A percentile compares a stretch with the other conserved stretches of the same genome.
Evolutionary conservation across 371 early-diverging fungal species (phyloP).

Genomic region (Neoconidiobolus thromboides): DNA sequence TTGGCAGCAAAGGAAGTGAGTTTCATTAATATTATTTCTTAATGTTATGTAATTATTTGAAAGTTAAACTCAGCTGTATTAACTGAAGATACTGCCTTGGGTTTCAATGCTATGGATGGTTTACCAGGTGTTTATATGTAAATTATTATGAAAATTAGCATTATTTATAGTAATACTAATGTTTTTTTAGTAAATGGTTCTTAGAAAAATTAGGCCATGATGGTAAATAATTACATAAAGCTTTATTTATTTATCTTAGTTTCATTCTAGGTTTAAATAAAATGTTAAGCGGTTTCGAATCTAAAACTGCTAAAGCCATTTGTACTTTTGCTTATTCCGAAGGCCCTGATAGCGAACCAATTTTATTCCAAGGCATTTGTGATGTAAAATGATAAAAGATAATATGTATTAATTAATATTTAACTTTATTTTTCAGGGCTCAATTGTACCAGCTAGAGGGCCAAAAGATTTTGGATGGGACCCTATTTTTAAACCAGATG

Average conservation of each 20-base stretch:
- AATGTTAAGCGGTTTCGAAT: slow-evolving; percentile 70
- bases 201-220: slow-evolving; percentile 58
- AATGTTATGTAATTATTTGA: neutral
- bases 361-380: slow-evolving; percentile 77
- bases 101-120: slow-evolving; percentile 81
- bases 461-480: slow-evolving; percentile 87
- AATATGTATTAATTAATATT: neutral
- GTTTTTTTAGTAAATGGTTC: slow-evolving; percentile 77
- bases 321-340: slow-evolving; percentile 78
- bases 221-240: slow-evolving; percentile 12
- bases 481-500: slow-evolving; percentile 79
- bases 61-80: slow-evolving; percentile 67
- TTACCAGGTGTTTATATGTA: slow-evolving; percentile 81
- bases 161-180: slow-evolving; percentile 1
- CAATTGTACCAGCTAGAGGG: slow-evolving; percentile 79
- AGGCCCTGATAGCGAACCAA: slow-evolving; percentile 67
- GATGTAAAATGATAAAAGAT: slow-evolving; percentile 18
- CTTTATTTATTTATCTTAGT: neutral
- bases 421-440: slow-evolving; percentile 26
- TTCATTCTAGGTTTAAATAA: slow-evolving; percentile 34
- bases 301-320: slow-evolving; percentile 66
- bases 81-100: slow-evolving; percentile 85
- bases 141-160: neutral
- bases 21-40: neutral
- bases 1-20: slow-evolving; percentile 42